Evolutionary conservation across 345 rosid genomes (phyloP).

Genomic region (Camelina laxa): DNA sequence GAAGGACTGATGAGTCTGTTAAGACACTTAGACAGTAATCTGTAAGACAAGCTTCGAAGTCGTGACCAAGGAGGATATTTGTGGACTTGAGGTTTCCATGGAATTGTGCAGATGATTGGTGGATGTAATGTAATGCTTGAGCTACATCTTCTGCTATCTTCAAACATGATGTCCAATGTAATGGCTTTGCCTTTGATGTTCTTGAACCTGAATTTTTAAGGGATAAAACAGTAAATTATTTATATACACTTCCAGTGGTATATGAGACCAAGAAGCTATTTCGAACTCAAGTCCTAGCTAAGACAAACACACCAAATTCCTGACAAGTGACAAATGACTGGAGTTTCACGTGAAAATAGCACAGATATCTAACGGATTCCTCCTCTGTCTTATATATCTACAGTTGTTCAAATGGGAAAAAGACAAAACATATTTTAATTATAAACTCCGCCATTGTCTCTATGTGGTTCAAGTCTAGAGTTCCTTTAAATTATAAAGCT

Average conservation of each 20-base stretch:
- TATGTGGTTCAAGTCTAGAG: conserved; percentile 31
- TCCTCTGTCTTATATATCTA: conserved; percentile 30
- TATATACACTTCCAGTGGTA: conserved; percentile 9
- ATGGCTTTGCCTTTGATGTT: conserved; percentile 80
- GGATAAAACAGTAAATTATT: background rate
- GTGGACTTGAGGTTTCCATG: conserved; percentile 90
- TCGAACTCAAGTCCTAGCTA: conserved; percentile 24
- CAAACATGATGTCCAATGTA: conserved; percentile 95
- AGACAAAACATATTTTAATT: background rate
- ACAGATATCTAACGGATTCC: conserved; percentile 25
- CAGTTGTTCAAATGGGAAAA: conserved; percentile 2
- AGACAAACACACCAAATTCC: conserved; percentile 36
- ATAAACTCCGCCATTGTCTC: conserved; percentile 35
- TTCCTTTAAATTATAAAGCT: conserved; percentile 3
- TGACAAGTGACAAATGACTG: conserved; percentile 37
- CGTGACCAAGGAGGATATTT: conserved; percentile 82
- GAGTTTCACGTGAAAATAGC: conserved; percentile 43
- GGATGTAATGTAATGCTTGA: conserved; percentile 76
- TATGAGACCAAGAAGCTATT: conserved; percentile 8
- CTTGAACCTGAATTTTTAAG: conserved; percentile 60
- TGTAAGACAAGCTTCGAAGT: conserved; percentile 86
- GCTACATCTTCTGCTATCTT: conserved; percentile 97
- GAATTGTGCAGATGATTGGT: conserved; percentile 66
- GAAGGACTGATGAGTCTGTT: conserved; percentile 50
- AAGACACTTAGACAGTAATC: conserved; percentile 76